These are phyloP conservation scores for Globisporangium megalacanthum DNA, from an alignment of 352 stramenopile genomes.

Conservation along the genomic window DNA sequence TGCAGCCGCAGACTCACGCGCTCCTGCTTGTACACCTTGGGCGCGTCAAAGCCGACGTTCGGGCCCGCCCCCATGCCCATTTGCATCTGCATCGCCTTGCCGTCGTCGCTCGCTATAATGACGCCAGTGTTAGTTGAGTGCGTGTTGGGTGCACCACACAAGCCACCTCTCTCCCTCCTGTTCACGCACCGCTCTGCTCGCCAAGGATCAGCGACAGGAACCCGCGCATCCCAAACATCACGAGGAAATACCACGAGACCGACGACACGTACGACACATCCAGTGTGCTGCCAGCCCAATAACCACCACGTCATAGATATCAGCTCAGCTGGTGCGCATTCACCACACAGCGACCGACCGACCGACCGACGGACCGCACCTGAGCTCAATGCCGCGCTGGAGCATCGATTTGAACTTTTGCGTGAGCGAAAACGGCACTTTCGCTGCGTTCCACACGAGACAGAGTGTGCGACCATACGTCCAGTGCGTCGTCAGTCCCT, in stretches of 20 bases:
- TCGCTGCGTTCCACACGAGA: constrained; percentile 46
- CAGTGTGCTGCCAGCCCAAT: constrained; percentile 63
- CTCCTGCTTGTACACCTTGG: constrained; percentile 88
- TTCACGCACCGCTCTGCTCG: constrained; percentile 68
- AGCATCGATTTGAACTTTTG: constrained; percentile 98
- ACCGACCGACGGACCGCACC: constrained; percentile 31
- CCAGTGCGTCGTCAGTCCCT: not conserved
- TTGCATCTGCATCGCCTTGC: constrained; percentile 90
- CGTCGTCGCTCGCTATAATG: constrained; percentile 70
- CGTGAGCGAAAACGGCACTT: constrained; percentile 97
- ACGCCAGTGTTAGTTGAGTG: not conserved
- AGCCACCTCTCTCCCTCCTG: not conserved
- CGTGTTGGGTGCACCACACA: too few species aligned
- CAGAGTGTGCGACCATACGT: not conserved
- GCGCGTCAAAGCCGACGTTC: constrained; percentile 87
- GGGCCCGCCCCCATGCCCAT: constrained; percentile 86
- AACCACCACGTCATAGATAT: not conserved
- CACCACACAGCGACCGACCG: too few species aligned
- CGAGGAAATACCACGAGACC: constrained; percentile 98
- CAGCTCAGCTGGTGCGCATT: too few species aligned
- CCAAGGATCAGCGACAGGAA: constrained; percentile 96
- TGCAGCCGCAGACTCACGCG: constrained; percentile 79
- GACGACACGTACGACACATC: constrained; percentile 98
- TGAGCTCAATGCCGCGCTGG: constrained; percentile 95
- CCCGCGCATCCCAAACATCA: constrained; percentile 97